Evolutionary conservation across 2,329 filamentous ascomycete genomes (phyloP).

Genomic region (Incumbomyces lentus): DNA sequence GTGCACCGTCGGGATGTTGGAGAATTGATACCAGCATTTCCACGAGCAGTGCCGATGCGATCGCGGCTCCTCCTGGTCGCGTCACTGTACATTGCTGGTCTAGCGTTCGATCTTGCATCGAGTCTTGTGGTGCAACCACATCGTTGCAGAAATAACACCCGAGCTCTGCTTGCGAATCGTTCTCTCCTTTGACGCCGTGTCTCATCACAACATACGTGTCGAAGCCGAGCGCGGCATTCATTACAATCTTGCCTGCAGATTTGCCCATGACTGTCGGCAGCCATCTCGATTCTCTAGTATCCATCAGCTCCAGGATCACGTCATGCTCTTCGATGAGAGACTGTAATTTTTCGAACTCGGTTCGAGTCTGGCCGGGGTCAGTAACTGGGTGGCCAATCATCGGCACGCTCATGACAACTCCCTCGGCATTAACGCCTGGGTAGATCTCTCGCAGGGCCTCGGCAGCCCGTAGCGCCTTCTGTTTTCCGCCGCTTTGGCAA

Average conservation of each 20-base stretch:
- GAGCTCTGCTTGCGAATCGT: slow-evolving; percentile 47
- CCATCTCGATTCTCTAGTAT: slow-evolving; percentile 89
- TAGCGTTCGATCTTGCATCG: slow-evolving; percentile 84
- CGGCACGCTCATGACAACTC: slow-evolving; percentile 74
- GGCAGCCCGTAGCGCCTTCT: slow-evolving; percentile 73
- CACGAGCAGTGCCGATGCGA: slow-evolving; percentile 82
- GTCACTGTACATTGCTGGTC: slow-evolving; percentile 98
- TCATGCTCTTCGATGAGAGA: slow-evolving; percentile 74
- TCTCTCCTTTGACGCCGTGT: slow-evolving; percentile 59
- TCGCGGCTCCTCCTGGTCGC: slow-evolving; percentile 79
- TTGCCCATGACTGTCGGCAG: slow-evolving; percentile 94
- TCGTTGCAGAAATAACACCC: slow-evolving; percentile 99
- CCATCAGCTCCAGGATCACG: slow-evolving; percentile 92
- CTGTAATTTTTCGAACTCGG: slow-evolving; percentile 66
- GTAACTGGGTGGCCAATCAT: slow-evolving; percentile 89
- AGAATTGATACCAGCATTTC: slow-evolving; percentile 80
- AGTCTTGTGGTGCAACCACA: slow-evolving; percentile 85
- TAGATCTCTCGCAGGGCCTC: slow-evolving; percentile 76
- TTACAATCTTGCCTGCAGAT: slow-evolving; percentile 80
- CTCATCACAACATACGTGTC: slow-evolving; percentile 97
- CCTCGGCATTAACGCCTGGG: slow-evolving; percentile 72
- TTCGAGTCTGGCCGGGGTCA: slow-evolving; percentile 58
- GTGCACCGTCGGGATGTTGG: slow-evolving; percentile 58
- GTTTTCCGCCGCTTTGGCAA: slow-evolving; percentile 71
- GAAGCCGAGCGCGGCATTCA: slow-evolving; percentile 93